phyloP scores from a whole-genome alignment of 73 alveolate species.

The Paramecium tetraurelia region DNA sequence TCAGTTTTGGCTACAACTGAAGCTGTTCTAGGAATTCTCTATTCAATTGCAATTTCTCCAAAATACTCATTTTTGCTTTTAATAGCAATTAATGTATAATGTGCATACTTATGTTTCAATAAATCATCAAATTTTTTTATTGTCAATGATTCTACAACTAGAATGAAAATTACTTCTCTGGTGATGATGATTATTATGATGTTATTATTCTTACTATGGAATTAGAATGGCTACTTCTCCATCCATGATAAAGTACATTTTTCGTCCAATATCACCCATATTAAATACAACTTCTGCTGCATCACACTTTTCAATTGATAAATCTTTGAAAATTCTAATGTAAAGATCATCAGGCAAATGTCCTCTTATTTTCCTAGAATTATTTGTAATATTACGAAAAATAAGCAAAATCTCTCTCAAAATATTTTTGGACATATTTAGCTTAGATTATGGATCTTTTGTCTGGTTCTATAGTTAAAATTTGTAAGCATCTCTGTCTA shows the following conservation, averaged over 20 bases:
- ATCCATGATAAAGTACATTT: neutral
- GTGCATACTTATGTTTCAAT: neutral
- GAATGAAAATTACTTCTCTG: neutral
- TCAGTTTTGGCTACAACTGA: neutral
- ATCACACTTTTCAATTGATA: neutral
- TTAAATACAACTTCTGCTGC: neutral
- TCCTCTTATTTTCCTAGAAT: neutral
- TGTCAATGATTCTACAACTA: neutral
- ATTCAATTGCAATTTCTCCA: slow-evolving; percentile 35
- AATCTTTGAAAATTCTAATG: neutral
- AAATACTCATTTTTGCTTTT: neutral
- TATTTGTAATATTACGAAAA: neutral
- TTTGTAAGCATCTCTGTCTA: neutral
- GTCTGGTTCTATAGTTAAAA: neutral
- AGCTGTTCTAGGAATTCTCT: slow-evolving; percentile 32
- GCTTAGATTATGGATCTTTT: neutral
- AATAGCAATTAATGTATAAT: neutral
- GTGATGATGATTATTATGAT: neutral
- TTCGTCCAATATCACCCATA: neutral
- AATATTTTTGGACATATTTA: neutral
- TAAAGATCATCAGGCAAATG: neutral
- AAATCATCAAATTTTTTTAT: neutral
- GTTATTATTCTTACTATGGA: neutral
- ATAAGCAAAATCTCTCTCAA: neutral
- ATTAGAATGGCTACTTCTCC: slow-evolving; percentile 31